Percentiles rank a stretch among this genome's conserved stretches.
phyloP scores from a whole-genome alignment of 1,139 yeast species.

The Candida glucosophila region DNA sequence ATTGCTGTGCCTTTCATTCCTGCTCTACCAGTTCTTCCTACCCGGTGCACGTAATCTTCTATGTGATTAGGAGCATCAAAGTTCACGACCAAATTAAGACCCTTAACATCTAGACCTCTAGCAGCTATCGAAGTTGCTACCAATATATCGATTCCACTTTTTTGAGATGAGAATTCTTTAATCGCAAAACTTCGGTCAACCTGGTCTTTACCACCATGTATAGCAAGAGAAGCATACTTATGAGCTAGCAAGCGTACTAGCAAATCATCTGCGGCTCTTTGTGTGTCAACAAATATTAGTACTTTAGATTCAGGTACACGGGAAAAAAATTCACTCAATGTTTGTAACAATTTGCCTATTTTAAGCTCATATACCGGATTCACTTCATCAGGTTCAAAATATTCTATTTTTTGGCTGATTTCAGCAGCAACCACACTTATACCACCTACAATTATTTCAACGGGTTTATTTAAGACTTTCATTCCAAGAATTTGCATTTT shows the following conservation, averaged over 20 bases:
- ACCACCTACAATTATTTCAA: slow-evolving; percentile 77
- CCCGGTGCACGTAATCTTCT: slow-evolving; percentile 95
- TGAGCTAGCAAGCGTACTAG: slow-evolving; percentile 46
- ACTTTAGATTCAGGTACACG: slow-evolving; percentile 32
- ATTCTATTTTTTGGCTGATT: slow-evolving; percentile 62
- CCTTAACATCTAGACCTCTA: slow-evolving; percentile 86
- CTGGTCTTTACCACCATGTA: slow-evolving; percentile 94
- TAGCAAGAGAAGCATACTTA: slow-evolving; percentile 54
- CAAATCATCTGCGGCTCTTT: slow-evolving; percentile 69
- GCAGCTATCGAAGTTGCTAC: slow-evolving; percentile 95
- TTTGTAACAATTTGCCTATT: slow-evolving; percentile 43
- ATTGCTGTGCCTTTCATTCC: slow-evolving; percentile 71
- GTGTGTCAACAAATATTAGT: slow-evolving; percentile 81
- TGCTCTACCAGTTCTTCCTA: slow-evolving; percentile 95
- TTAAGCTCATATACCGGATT: too few species aligned
- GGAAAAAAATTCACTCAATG: slow-evolving; percentile 32
- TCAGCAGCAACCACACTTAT: slow-evolving; percentile 78
- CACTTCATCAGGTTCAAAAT: slow-evolving; percentile 37
- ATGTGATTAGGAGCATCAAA: slow-evolving; percentile 87
- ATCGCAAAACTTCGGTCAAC: slow-evolving; percentile 74
- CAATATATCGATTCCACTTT: slow-evolving; percentile 51
- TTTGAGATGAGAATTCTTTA: slow-evolving; percentile 48
- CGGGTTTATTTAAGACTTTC: slow-evolving; percentile 50
- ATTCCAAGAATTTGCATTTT: slow-evolving; percentile 72
- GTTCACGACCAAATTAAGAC: slow-evolving; percentile 69